Evolutionary conservation across 2,329 filamentous ascomycete genomes (phyloP).

Genomic region (Botrytis tulipae): DNA sequence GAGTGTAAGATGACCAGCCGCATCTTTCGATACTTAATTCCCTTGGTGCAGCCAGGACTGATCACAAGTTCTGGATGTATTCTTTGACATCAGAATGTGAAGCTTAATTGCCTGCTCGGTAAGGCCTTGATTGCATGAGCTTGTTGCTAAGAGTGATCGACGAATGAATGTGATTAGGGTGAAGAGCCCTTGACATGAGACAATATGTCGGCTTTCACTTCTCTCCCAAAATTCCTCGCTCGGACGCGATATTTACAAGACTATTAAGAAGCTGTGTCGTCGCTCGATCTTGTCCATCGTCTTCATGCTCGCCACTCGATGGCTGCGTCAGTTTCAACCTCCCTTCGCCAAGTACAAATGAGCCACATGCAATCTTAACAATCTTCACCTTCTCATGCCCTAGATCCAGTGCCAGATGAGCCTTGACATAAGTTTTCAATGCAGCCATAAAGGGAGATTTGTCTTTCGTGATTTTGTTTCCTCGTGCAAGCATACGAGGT

Average conservation of each 20-base stretch:
- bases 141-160: not conserved
- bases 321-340: constrained; percentile 42
- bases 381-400: constrained; percentile 43
- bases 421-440: constrained; percentile 41
- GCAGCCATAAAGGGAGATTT: constrained; percentile 43
- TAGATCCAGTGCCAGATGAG: constrained; percentile 44
- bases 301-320: constrained; percentile 21
- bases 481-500: constrained; percentile 33
- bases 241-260: constrained; percentile 27
- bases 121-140: too few species aligned
- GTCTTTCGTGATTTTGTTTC: constrained; percentile 27
- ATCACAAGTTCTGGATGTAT: not conserved
- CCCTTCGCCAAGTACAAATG: constrained; percentile 44
- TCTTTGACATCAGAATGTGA: not conserved
- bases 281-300: constrained; percentile 28
- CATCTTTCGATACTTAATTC: not conserved
- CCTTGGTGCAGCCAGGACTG: not conserved
- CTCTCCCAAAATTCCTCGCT: constrained; percentile 20
- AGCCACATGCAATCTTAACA: constrained; percentile 43
- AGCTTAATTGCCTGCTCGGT: not conserved
- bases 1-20: not conserved
- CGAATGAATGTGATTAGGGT: not conserved
- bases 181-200: not conserved
- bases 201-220: not conserved
- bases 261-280: constrained; percentile 29